A percentile compares a stretch with the other conserved stretches of the same genome.
These are phyloP conservation scores for Trapa incisa DNA, from an alignment of 345 rosid genomes.

Conservation along the genomic window DNA sequence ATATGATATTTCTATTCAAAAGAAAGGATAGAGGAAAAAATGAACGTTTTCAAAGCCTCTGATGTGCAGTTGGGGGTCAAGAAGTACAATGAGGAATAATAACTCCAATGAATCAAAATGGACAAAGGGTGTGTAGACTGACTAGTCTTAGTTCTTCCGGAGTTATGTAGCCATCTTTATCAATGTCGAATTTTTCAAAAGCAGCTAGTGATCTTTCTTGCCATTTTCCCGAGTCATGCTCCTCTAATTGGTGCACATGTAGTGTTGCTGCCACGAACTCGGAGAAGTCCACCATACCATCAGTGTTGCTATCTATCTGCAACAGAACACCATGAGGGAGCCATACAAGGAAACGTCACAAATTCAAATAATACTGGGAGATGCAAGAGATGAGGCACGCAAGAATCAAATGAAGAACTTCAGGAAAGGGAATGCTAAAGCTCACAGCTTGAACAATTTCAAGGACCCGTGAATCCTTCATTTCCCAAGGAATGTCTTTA, in stretches of 20 bases:
- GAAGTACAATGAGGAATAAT: too few species aligned
- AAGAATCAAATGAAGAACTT: not conserved
- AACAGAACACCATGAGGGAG: constrained; percentile 3
- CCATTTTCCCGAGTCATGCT: constrained; percentile 87
- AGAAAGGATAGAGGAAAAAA: too few species aligned
- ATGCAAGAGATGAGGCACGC: not conserved
- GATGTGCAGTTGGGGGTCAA: too few species aligned
- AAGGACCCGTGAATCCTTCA: constrained; percentile 71
- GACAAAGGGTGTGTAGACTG: constrained; percentile 9
- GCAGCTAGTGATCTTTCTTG: constrained; percentile 71
- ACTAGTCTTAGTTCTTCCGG: constrained; percentile 93
- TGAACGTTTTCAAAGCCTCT: too few species aligned
- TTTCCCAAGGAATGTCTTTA: constrained; percentile 91
- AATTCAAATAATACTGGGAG: not conserved
- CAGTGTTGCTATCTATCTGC: constrained; percentile 95
- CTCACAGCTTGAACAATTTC: constrained; percentile 94
- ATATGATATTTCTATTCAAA: too few species aligned
- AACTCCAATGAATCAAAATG: too few species aligned
- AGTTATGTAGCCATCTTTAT: constrained; percentile 84
- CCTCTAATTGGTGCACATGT: constrained; percentile 83
- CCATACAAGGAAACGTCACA: not conserved
- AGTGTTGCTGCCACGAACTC: constrained; percentile 95
- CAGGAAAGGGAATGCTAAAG: not conserved
- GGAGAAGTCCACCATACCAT: constrained; percentile 84
- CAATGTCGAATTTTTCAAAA: constrained; percentile 88